Conservation (phyloP, 345 rosid species). For the Citrus trifoliata region DNA sequence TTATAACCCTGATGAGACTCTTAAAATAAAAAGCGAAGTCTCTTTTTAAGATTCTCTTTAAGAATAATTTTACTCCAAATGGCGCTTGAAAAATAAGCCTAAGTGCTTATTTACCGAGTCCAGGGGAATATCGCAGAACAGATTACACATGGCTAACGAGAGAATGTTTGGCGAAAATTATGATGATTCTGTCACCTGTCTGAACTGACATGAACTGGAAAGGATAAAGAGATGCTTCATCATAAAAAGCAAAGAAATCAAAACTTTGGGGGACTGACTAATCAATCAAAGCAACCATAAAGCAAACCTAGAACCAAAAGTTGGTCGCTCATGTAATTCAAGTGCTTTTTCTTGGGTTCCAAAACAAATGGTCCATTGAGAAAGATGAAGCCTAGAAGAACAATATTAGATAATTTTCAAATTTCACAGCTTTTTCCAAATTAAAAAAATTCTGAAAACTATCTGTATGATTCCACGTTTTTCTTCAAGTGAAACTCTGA, state of each 20-base stretch:
- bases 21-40: too few species aligned
- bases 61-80: not conserved
- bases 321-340: not conserved
- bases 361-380: not conserved
- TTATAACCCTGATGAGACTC: too few species aligned
- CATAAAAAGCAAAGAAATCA: slow-evolving; percentile 10
- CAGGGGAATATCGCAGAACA: not conserved
- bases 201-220: slow-evolving; percentile 1
- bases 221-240: slow-evolving; percentile 5
- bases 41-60: too few species aligned
- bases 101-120: not conserved
- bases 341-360: not conserved
- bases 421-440: not conserved
- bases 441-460: not conserved
- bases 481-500: too few species aligned
- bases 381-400: not conserved
- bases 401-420: not conserved
- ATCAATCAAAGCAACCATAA: not conserved
- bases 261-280: not conserved
- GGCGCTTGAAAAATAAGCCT: too few species aligned
- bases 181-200: not conserved
- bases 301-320: slow-evolving; percentile 18
- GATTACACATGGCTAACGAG: not conserved
- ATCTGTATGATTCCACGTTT: not conserved
- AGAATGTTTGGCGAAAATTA: not conserved